Conservation (phyloP, 129 eudicot genomes). For the Escallonia rubra region DNA sequence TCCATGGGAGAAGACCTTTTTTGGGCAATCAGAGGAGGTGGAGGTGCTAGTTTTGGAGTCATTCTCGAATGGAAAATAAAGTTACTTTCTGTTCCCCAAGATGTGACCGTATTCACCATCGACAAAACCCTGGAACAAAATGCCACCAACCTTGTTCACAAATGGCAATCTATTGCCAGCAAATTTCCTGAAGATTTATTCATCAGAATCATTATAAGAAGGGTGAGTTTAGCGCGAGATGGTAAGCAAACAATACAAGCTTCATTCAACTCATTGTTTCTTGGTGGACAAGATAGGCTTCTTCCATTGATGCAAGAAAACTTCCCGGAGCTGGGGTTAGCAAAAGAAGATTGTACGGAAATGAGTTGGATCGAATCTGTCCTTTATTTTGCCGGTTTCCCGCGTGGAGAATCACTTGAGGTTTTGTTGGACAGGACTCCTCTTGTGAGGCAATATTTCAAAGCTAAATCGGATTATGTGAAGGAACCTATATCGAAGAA, state of each 20-base stretch:
- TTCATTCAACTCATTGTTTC: slow-evolving; percentile 45
- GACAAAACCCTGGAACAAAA: slow-evolving; percentile 30
- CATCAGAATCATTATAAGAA: slow-evolving; percentile 28
- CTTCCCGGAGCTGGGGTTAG: slow-evolving; percentile 48
- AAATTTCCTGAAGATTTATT: slow-evolving; percentile 26
- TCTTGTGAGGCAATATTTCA: slow-evolving; percentile 33
- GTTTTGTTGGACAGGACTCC: slow-evolving; percentile 29
- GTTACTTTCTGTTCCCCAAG: slow-evolving; percentile 11
- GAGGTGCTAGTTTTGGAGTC: slow-evolving; percentile 9
- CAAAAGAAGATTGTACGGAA: slow-evolving; percentile 37
- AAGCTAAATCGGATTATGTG: slow-evolving; percentile 54
- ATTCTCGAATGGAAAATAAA: slow-evolving; percentile 13
- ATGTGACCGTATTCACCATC: slow-evolving; percentile 42
- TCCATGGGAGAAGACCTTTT: slow-evolving; percentile 11
- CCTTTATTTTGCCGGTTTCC: slow-evolving; percentile 37
- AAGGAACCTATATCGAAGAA: slow-evolving; percentile 32
- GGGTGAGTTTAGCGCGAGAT: neutral
- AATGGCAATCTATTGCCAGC: slow-evolving; percentile 46
- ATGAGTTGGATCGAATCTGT: slow-evolving; percentile 64
- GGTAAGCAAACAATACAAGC: slow-evolving; percentile 30
- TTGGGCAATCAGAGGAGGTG: slow-evolving; percentile 20
- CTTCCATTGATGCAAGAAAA: slow-evolving; percentile 25
- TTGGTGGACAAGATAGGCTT: slow-evolving; percentile 27
- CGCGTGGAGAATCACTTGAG: slow-evolving; percentile 20
- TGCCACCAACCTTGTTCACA: slow-evolving; percentile 25